Evolutionary conservation across 805 yeast genomes (phyloP), one percentile per base, ranked within the genome.

Genomic region (Saccharomycopsis capsularis): DNA sequence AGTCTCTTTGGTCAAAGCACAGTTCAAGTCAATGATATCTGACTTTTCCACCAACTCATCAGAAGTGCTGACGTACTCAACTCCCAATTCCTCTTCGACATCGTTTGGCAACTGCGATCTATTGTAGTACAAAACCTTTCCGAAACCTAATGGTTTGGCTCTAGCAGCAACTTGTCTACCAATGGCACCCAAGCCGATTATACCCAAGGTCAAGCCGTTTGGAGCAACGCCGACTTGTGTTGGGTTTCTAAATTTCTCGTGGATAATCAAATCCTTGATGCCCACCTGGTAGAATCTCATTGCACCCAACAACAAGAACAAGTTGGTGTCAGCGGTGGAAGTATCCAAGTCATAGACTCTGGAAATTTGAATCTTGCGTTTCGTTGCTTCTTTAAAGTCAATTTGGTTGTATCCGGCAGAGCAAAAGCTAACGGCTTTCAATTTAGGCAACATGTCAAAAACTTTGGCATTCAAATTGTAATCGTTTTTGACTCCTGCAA

Each of bases 381-480:
- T 57, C 15, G 69, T 67, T 53, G 73, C 66, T 46, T 68, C 69
- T 7, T 60, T 56, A 16, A 73, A 69, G 52, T 75, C 77, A 35
- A 76, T 63, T 53, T 68, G 69, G 57, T 78, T 82, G 59, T 77
- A 79, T 18, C 84, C 84, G 1, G 82, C 82, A 44, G 82, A 51
- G 22, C 42, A 32, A 39, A 50, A 51, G 27, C 52, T 47, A 13
- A 53, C 48, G 7, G 52, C 47, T 32, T 50, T 50, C 36, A 53
- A 45, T 3, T 47, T 40, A 15, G 54, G 54, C 38, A 53, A 40
- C 27, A 27, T 21, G 27, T 53, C 52, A 22, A 53, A 47, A 13
- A 53, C 35, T 18, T 22, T 22, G 4, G 39, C 40, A 43, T 51
- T 48, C 7, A 53, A 24, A 6, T 53, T 50, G 36, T 52, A 52